Evolutionary conservation across 2,329 filamentous ascomycete genomes (phyloP), one percentile per base, ranked within the genome.

Genomic region (Trichoderma sp.): DNA sequence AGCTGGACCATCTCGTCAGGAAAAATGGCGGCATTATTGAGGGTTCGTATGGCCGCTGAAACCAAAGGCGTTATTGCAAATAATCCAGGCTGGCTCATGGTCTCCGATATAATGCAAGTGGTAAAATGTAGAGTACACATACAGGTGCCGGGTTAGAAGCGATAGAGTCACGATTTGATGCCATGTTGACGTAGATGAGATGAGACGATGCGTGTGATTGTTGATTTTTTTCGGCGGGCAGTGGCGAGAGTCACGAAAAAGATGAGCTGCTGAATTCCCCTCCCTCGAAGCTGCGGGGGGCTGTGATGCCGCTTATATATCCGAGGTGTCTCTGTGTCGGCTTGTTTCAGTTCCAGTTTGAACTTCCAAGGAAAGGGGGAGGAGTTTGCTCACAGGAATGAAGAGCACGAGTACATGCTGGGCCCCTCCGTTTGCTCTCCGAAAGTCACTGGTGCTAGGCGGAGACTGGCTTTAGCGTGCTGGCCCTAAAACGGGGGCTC

Each of bases 151-250:
- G 71, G 47, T 73, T 73, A 2, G 71, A 71, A 12, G 63, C 63
- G 63, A 65, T 36, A 15, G 71, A 73, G 20, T 73, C 71, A 20
- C 71, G 71, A n/a, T 73, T 73, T n/a, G 67, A 70, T 28, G 71
- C 66, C 71, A 73, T 73, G 30, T 57, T 57, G 39, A 17, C 39
- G 39, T n/a, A 26, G 47, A 53, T 17, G n/a, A 26, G 39, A 17
- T 20, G 26, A 32, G 9, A 17, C 3, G 36, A 34, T 47, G 65
- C 26, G 34, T 20, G 36, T 15, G 67, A 69, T 50, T 13, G n/a
- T 26, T 57, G 28, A 11, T 28, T 61, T 15, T 34, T 34, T 36
- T 53, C 11, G 20, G 30, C 28, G 28, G 30, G 57, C 39, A 34
- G 30, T 61, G 9, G 36, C 57, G 55, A 28, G 28, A 36, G 28